Percentiles rank a stretch among this genome's conserved stretches.
These are phyloP conservation scores for Coffea humblotiana DNA, from an alignment of 305 asterid genomes.

Conservation along the genomic window DNA sequence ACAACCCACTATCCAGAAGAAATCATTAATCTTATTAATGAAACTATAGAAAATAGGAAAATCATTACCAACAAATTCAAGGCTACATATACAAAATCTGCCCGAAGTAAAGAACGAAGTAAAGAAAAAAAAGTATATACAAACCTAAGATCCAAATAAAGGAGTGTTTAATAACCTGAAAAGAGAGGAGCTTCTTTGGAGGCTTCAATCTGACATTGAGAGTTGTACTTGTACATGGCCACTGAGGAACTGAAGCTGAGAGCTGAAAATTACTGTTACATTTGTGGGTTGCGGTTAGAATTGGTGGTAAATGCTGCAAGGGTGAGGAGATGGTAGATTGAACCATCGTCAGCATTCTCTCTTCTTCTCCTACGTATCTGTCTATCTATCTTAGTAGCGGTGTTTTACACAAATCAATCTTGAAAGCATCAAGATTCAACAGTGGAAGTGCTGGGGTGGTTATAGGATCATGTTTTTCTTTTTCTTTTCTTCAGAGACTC, in stretches of 20 bases:
- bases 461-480: no score
- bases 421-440: no score
- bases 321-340: slow-evolving; percentile 24
- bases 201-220: background rate
- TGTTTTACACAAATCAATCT: no score
- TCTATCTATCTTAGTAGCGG: background rate
- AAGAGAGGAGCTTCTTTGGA: slow-evolving; percentile 13
- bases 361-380: background rate
- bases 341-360: slow-evolving; percentile 25
- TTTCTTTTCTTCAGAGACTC: no score
- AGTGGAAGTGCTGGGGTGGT: background rate
- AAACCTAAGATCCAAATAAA: background rate
- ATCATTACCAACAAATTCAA: background rate
- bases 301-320: slow-evolving; percentile 13
- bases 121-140: background rate
- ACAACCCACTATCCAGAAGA: no score
- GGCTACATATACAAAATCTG: background rate
- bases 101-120: background rate
- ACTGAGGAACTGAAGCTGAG: slow-evolving; percentile 19
- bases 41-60: background rate
- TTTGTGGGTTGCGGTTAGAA: slow-evolving; percentile 9
- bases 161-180: slow-evolving; percentile 6
- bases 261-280: background rate
- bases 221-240: background rate
- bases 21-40: background rate